A percentile compares a stretch with the other conserved stretches of the same genome.
These are phyloP conservation scores for Colletotrichum higginsianum DNA, from an alignment of 2,329 filamentous ascomycete species.

Conservation along the genomic window DNA sequence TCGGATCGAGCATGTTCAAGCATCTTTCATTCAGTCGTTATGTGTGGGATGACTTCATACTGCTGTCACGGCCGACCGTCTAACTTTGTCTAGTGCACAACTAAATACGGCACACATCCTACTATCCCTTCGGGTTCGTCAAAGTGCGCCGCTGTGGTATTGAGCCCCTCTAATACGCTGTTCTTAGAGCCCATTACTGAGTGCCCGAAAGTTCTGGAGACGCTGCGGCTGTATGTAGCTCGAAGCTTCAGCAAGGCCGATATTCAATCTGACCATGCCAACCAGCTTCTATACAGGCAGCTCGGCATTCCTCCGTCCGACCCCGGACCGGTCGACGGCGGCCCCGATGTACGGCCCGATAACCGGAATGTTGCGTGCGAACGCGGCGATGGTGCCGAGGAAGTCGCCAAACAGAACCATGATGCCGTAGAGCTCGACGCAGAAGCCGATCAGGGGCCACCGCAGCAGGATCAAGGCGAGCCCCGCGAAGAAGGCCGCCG, in stretches of 20 bases:
- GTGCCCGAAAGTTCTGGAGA: constrained; percentile 26
- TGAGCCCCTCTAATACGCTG: constrained; percentile 32
- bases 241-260: too few species aligned
- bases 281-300: constrained; percentile 75
- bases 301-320: constrained; percentile 81
- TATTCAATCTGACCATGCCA: background rate
- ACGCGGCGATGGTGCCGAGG: constrained; percentile 90
- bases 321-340: constrained; percentile 78
- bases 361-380: constrained; percentile 87
- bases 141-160: constrained; percentile 43
- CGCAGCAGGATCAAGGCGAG: constrained; percentile 88
- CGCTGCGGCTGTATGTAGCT: constrained; percentile 11
- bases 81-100: background rate
- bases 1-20: background rate
- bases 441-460: constrained; percentile 93
- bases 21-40: constrained; percentile 37
- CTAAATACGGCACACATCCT: constrained; percentile 22
- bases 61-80: background rate
- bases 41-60: background rate
- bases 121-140: background rate
- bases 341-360: constrained; percentile 88
- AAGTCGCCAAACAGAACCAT: constrained; percentile 96
- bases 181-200: constrained; percentile 16
- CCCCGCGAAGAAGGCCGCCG: constrained; percentile 87
- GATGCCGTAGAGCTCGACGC: constrained; percentile 93